These are phyloP conservation scores for Botryosphaeria agaves DNA, from an alignment of 2,329 filamentous ascomycete species.

Conservation along the genomic window DNA sequence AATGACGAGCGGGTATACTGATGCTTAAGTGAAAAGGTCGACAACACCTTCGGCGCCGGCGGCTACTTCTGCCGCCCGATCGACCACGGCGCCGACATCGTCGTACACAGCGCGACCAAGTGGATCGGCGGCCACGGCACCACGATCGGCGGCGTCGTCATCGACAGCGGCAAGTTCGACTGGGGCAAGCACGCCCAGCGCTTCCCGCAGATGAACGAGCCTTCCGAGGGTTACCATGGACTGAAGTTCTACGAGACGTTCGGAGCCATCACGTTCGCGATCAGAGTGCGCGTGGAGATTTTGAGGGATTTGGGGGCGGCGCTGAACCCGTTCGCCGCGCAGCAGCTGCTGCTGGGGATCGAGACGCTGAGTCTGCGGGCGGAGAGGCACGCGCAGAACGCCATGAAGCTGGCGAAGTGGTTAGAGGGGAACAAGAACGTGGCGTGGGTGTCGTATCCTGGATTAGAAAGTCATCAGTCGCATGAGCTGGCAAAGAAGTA, in stretches of 20 bases:
- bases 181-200: constrained; percentile 72
- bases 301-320: constrained; percentile 70
- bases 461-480: constrained; percentile 63
- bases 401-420: constrained; percentile 63
- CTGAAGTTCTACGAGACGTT: constrained; percentile 92
- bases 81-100: constrained; percentile 80
- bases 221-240: constrained; percentile 76
- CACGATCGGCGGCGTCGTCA: constrained; percentile 70
- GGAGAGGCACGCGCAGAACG: constrained; percentile 76
- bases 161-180: constrained; percentile 85
- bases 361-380: constrained; percentile 80
- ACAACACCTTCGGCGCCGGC: constrained; percentile 91
- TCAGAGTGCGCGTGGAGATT: constrained; percentile 76
- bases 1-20: no score
- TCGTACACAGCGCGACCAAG: constrained; percentile 88
- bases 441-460: constrained; percentile 86
- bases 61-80: constrained; percentile 80
- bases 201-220: constrained; percentile 88
- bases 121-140: constrained; percentile 96
- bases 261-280: constrained; percentile 63
- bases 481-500: constrained; percentile 77
- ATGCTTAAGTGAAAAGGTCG: constrained; percentile 42
- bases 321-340: constrained; percentile 80
- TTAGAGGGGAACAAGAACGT: constrained; percentile 72
- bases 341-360: constrained; percentile 75